Evolutionary conservation across 805 yeast genomes (phyloP), one percentile per base, ranked within the genome.

Genomic region (Tetrapisispora fleetii): DNA sequence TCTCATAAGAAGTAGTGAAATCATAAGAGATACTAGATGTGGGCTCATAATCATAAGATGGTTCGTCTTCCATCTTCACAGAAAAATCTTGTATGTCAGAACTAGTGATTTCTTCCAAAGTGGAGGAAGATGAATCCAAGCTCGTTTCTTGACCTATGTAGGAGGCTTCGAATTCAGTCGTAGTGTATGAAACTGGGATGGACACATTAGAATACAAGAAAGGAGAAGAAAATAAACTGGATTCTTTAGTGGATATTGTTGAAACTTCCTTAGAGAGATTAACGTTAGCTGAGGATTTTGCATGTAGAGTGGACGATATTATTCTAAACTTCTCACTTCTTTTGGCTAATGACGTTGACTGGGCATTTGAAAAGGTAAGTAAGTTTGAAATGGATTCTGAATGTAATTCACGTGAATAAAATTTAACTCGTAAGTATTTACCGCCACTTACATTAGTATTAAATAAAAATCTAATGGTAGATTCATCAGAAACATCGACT

Each of bases 371-470:
- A 24, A 57, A 46, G 30, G 51, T 51, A 13, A 56, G 55, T 13
- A 48, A 18, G 36, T 54, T 59, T 0, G 53, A 52, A 17, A 62
- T 53, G 4, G 50, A 38, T n/a, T 47, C 28, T 10, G 46, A 38
- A 4, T 38, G 16, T 18, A 56, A 43, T n/a, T 53, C 40, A 11
- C 54, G 40, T 14, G 64, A 53, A 40, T 32, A 55, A 46, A 60
- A 63, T 3, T 47, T 51, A 32, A 63, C 53, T 44, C 65, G 62
- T 17, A 63, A 39, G 35, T 54, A 58, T 37, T 54, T 52, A 28
- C 68, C 65, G 38, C 65, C 67, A 36, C 58, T 55, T 32, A 62
- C 45, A n/a, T 49, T 58, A 3, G 65, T 51, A 22, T 48, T 47
- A 36, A 64, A 50, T 6, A 47, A 43, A 24, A 59, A 46, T 37